phyloP scores from a whole-genome alignment of 2,329 filamentous ascomycete species.

The Colletotrichum theobromicola region DNA sequence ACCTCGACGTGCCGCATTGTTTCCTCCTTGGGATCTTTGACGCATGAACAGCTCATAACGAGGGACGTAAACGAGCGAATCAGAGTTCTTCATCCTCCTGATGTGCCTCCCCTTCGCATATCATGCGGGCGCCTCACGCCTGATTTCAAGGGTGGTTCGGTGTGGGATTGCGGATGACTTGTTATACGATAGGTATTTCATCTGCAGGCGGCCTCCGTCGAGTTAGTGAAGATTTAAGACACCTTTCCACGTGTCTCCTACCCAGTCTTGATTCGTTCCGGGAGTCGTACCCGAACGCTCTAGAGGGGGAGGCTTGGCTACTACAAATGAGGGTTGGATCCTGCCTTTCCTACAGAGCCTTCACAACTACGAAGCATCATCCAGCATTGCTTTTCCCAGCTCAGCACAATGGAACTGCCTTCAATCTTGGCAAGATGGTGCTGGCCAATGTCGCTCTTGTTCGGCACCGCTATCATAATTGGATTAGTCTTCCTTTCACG shows the following conservation, averaged over 20 bases:
- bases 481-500: neutral
- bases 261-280: neutral
- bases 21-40: neutral
- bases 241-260: fast-evolving
- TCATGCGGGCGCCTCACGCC: neutral
- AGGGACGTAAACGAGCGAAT: neutral
- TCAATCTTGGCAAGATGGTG: neutral
- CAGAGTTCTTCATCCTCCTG: neutral
- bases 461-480: neutral
- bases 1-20: neutral
- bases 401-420: neutral
- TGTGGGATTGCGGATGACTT: neutral
- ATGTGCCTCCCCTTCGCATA: neutral
- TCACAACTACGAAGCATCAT: neutral
- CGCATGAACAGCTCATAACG: neutral
- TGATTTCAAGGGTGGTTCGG: neutral
- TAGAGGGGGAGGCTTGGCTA: neutral
- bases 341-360: neutral
- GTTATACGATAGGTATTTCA: neutral
- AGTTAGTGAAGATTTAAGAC: neutral
- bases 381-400: neutral
- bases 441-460: neutral
- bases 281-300: neutral
- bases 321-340: neutral
- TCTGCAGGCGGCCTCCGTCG: neutral